Conservation (phyloP, 345 rosid genomes). For the Toxicodendron radicans region DNA sequence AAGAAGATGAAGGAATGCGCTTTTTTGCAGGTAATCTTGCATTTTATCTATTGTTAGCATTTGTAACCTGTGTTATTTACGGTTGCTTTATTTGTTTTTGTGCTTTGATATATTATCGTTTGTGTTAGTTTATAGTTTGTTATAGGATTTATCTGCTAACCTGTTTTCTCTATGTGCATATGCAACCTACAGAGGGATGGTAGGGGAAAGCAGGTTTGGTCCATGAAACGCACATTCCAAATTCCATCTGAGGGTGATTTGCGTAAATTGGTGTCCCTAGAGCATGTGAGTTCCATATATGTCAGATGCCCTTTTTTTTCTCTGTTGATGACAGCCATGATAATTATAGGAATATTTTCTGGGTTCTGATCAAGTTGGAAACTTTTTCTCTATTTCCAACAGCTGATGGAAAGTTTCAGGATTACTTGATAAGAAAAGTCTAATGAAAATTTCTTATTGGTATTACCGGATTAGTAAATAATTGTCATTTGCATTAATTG, state of each 20-base stretch:
- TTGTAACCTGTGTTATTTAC: background rate
- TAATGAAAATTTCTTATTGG: background rate
- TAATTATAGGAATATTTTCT: background rate
- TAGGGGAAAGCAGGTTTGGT: conserved; percentile 68
- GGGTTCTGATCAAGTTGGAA: background rate
- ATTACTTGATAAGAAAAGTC: background rate
- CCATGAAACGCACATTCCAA: conserved; percentile 56
- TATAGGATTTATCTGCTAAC: conserved; percentile 18
- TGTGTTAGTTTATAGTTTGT: background rate
- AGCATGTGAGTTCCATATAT: conserved; percentile 66
- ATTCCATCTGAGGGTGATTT: conserved; percentile 82
- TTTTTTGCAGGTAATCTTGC: conserved; percentile 54
- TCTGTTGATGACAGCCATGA: background rate
- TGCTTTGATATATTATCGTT: conserved; percentile 6
- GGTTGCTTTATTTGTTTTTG: conserved; percentile 1
- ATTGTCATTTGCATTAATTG: background rate
- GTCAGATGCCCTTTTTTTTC: conserved; percentile 11
- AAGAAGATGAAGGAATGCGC: conserved; percentile 79
- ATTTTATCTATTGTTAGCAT: background rate
- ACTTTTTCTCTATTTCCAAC: background rate
- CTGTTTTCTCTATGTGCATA: conserved; percentile 22
- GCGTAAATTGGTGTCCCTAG: conserved; percentile 77
- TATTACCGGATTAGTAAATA: background rate
- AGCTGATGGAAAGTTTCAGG: background rate
- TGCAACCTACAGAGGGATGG: conserved; percentile 62